Percentiles rank a stretch among this genome's conserved stretches.
Conservation (phyloP, 1,284 basidiomycete genomes). For the Leccinum colubrinum region DNA sequence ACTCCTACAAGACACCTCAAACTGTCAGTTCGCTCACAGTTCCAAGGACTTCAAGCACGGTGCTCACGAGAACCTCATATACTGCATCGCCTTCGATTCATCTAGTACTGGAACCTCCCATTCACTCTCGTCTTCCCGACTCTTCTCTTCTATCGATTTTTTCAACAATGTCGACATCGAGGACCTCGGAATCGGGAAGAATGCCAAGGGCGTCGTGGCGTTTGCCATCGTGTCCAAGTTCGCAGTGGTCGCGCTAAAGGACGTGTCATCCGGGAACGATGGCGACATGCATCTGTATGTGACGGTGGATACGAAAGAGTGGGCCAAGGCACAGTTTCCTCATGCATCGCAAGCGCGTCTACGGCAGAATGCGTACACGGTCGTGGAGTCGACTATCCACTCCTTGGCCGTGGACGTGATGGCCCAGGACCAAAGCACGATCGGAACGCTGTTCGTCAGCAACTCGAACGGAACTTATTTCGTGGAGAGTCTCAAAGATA, state of each 20-base stretch:
- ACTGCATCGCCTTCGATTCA: constrained; percentile 83
- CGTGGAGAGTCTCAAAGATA: constrained; percentile 87
- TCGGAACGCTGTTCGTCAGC: constrained; percentile 92
- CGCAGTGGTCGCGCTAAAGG: constrained; percentile 83
- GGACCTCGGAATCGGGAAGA: constrained; percentile 82
- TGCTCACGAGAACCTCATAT: constrained; percentile 72
- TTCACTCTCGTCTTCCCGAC: constrained; percentile 62
- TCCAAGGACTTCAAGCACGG: constrained; percentile 75
- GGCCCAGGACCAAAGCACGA: constrained; percentile 65
- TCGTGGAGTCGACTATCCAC: constrained; percentile 91
- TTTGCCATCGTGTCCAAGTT: constrained; percentile 91
- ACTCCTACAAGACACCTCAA: constrained; percentile 67
- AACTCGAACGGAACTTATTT: constrained; percentile 96
- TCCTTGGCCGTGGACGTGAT: constrained; percentile 94
- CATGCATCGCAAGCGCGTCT: constrained; percentile 79
- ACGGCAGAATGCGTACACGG: constrained; percentile 91
- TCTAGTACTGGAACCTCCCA: constrained; percentile 48
- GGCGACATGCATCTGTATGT: constrained; percentile 87
- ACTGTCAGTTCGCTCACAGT: constrained; percentile 87
- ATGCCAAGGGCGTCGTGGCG: constrained; percentile 82
- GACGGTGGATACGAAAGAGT: constrained; percentile 74
- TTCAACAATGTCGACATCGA: constrained; percentile 67
- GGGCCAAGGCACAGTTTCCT: constrained; percentile 85
- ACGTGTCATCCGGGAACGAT: constrained; percentile 45
- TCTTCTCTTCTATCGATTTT: constrained; percentile 84